Base-by-base conservation (phyloP, 495 filamentous ascomycete genomes). In the Neurospora sp. region DNA sequence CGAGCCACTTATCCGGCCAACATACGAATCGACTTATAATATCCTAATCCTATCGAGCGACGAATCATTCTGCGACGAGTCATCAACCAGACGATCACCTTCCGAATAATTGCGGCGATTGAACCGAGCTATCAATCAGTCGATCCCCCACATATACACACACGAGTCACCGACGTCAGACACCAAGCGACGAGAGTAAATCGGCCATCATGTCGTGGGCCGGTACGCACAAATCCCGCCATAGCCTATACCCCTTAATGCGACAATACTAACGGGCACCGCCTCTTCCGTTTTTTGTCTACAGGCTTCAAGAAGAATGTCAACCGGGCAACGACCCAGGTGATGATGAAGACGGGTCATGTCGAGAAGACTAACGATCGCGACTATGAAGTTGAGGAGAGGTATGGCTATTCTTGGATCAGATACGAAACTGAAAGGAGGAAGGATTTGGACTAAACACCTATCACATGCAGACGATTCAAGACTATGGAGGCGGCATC, bases 341-440 rank as follows among this genome's bases (percentile, higher is more conserved):
- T 98, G 71, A 98, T 99, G 94, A 98, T 99, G 96, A 99, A 98
- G 87, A 94, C 96, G 22, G 93, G 96, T 66, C 96, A 97, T 86
- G 97, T 99, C 74, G 96, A 99, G 82, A 92, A 95, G 82, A 98
- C 96, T 1, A 97, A 93, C 80, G 96, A 99, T 83, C 93, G 96
- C 59, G 96, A 98, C 80, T 99, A 98, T 82, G 96, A 98, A 82
- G 95, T 98, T 41, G 96, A 99, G 82, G 94, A 97, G 81, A 90
- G 95, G 90, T 94, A 85, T 69, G 85, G 39, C 59, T 38, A 22
- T 18, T 10, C 61, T 14, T 3, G 1, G 12, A 3, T 10, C 11
- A 1, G 3, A 59, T n/a, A 2, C n/a, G 31, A 35, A 11, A 1
- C 4, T 1, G n/a, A 20, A 59, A 70, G 31, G 11, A 53, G 37